Percentiles rank a stretch among this genome's conserved stretches.
These are phyloP conservation scores for Citrus reticulata DNA, from an alignment of 345 rosid species.

Conservation along the genomic window DNA sequence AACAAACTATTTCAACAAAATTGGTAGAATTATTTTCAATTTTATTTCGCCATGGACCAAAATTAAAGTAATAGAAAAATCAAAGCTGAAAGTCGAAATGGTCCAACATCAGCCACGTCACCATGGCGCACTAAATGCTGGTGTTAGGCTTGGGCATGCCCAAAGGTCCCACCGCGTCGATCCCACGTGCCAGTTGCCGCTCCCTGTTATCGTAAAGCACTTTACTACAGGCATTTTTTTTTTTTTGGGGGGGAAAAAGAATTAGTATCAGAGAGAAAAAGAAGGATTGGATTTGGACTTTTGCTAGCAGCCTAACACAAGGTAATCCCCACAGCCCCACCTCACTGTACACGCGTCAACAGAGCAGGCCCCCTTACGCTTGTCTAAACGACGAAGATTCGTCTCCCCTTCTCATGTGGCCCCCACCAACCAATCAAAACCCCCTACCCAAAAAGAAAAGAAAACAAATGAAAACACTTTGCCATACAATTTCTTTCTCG, in stretches of 20 bases:
- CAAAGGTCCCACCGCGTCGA: conserved; percentile 21
- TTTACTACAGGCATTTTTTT: neutral
- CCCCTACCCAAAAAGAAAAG: neutral
- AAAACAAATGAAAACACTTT: neutral
- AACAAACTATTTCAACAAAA: neutral
- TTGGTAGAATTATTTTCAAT: neutral
- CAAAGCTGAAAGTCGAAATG: neutral
- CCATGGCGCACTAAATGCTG: conserved; percentile 10
- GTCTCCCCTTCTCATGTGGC: conserved; percentile 20
- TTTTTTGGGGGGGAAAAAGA: too few species aligned
- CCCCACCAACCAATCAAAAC: conserved; percentile 36
- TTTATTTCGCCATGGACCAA: neutral
- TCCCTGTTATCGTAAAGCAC: conserved; percentile 3
- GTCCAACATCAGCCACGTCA: conserved; percentile 16
- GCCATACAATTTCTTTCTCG: neutral
- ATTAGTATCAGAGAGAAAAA: neutral
- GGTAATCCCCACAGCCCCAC: conserved; percentile 16
- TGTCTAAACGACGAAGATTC: conserved; percentile 32
- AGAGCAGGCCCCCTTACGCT: neutral
- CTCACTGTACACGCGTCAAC: conserved; percentile 41
- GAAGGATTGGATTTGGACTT: conserved; percentile 22
- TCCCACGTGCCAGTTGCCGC: conserved; percentile 35
- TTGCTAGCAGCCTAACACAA: neutral
- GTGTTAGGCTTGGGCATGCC: conserved; percentile 18
- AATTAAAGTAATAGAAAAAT: neutral